These are phyloP conservation scores for Cardamine occulta DNA, from an alignment of 345 rosid genomes.

Conservation along the genomic window DNA sequence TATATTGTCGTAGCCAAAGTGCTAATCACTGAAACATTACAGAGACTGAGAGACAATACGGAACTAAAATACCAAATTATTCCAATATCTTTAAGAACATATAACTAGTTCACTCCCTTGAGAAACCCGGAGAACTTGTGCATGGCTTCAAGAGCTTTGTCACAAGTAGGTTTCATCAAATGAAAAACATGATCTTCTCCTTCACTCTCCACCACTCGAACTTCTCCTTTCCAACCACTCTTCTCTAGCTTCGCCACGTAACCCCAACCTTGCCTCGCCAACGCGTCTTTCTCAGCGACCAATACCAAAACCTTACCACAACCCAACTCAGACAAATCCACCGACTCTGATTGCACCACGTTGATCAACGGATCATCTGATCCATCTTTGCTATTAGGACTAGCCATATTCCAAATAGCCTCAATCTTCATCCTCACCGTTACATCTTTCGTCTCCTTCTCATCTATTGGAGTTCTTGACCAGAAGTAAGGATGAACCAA, in stretches of 20 bases:
- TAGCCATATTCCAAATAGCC: conserved; percentile 43
- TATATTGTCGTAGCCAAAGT: background rate
- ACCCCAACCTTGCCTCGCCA: conserved; percentile 50
- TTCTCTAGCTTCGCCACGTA: conserved; percentile 50
- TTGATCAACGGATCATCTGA: conserved; percentile 57
- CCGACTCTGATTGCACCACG: conserved; percentile 47
- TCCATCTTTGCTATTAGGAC: conserved; percentile 50
- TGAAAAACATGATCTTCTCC: conserved; percentile 62
- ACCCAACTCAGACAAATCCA: conserved; percentile 45
- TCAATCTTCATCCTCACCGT: conserved; percentile 45
- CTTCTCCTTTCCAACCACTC: conserved; percentile 53
- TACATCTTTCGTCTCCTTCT: conserved; percentile 42
- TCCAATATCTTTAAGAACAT: background rate
- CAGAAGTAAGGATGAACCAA: conserved; percentile 64
- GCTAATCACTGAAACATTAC: background rate
- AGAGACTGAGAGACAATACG: background rate
- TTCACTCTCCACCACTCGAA: conserved; percentile 45
- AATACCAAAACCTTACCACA: conserved; percentile 50
- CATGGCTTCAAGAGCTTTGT: conserved; percentile 42
- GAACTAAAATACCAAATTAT: background rate
- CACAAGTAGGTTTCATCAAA: conserved; percentile 44
- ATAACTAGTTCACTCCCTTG: conserved; percentile 1
- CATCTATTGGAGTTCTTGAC: conserved; percentile 40
- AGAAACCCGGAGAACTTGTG: conserved; percentile 39
- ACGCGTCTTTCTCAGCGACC: conserved; percentile 53